phyloP scores from a whole-genome alignment of 129 eudicot genomes.

The Centaurea solstitialis region DNA sequence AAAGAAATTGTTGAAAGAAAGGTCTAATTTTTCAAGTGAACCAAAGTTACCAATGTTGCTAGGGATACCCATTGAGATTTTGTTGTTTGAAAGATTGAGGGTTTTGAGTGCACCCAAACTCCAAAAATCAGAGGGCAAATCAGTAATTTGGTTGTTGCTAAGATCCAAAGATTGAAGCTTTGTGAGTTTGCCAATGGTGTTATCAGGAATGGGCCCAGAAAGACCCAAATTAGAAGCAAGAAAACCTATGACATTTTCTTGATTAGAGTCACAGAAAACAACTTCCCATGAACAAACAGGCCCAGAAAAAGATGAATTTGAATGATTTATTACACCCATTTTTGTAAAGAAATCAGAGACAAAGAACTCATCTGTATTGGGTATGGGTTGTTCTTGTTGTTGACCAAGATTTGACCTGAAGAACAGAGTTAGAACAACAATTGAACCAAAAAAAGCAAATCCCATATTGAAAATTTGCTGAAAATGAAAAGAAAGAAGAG shows the following conservation, averaged over 20 bases:
- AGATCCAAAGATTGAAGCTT: constrained; percentile 76
- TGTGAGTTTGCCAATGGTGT: constrained; percentile 75
- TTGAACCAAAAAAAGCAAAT: constrained; percentile 41
- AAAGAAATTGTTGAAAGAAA: constrained; percentile 60
- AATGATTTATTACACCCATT: constrained; percentile 49
- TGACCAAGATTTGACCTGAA: constrained; percentile 56
- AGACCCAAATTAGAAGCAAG: constrained; percentile 56
- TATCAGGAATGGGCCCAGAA: constrained; percentile 74
- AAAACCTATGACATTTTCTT: constrained; percentile 57
- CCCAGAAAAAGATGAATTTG: constrained; percentile 36
- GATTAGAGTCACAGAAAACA: constrained; percentile 59
- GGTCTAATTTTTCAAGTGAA: constrained; percentile 62
- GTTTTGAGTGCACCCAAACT: constrained; percentile 67
- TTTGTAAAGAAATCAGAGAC: constrained; percentile 57
- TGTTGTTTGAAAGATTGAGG: constrained; percentile 66
- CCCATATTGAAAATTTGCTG: constrained; percentile 46
- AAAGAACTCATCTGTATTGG: constrained; percentile 83
- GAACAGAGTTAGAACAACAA: constrained; percentile 49
- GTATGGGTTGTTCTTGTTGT: constrained; percentile 39
- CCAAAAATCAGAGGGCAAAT: constrained; percentile 81
- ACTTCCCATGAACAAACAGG: constrained; percentile 74
- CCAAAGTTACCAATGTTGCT: constrained; percentile 84
- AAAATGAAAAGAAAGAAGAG: not conserved
- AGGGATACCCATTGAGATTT: constrained; percentile 51
- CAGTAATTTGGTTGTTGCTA: constrained; percentile 66